phyloP scores from a whole-genome alignment of 495 filamentous ascomycete genomes.

The Penicillium daleae region DNA sequence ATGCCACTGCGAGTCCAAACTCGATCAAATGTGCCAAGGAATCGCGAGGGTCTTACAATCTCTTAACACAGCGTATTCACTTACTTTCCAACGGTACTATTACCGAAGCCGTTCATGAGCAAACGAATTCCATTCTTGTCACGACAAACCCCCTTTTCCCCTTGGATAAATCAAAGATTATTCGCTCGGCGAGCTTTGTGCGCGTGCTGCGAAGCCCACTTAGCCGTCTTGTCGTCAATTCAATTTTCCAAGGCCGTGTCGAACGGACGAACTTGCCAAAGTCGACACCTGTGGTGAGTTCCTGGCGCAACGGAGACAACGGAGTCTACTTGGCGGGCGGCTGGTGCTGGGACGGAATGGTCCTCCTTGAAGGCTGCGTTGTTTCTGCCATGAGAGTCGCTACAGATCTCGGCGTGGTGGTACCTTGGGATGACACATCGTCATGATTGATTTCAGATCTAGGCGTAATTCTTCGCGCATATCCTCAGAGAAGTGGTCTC shows the following conservation, averaged over 20 bases:
- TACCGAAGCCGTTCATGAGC: slow-evolving; percentile 44
- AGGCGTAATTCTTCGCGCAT: neutral
- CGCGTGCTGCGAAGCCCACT: slow-evolving; percentile 37
- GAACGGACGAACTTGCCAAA: neutral
- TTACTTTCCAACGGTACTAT: slow-evolving; percentile 29
- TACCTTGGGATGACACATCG: slow-evolving; percentile 39
- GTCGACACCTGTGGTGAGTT: neutral
- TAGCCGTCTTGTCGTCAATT: slow-evolving; percentile 39
- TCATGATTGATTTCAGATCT: neutral
- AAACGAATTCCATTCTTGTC: slow-evolving; percentile 36
- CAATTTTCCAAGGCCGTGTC: slow-evolving; percentile 33
- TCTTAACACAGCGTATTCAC: slow-evolving; percentile 26
- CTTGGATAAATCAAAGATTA: slow-evolving; percentile 34
- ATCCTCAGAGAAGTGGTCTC: neutral
- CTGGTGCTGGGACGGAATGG: slow-evolving; percentile 71
- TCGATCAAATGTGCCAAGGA: slow-evolving; percentile 1
- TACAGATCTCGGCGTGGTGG: slow-evolving; percentile 47
- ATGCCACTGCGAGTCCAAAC: slow-evolving; percentile 3
- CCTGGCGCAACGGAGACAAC: slow-evolving; percentile 55
- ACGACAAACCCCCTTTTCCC: slow-evolving; percentile 39
- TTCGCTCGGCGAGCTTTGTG: slow-evolving; percentile 33
- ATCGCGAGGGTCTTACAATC: neutral
- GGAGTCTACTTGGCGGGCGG: slow-evolving; percentile 57
- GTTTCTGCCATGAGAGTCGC: slow-evolving; percentile 58
- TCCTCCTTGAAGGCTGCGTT: slow-evolving; percentile 61